These are phyloP conservation scores for Leishmania aethiopica DNA, from an alignment of 208 protist species.

Conservation along the genomic window DNA sequence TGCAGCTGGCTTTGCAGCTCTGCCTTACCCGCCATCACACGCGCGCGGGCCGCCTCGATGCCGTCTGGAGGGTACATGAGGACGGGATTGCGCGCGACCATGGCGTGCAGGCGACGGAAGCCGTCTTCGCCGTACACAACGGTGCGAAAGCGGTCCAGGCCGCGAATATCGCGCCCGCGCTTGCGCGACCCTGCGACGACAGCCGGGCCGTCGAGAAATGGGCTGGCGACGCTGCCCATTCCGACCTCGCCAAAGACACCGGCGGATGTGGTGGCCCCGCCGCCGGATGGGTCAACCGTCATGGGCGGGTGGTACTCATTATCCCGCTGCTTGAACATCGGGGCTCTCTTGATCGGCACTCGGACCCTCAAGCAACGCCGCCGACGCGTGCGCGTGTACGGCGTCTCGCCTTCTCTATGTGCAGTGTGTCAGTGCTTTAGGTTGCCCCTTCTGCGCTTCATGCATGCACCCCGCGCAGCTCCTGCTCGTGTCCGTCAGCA, in stretches of 20 bases:
- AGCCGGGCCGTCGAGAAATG: background rate
- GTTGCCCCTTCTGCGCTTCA: background rate
- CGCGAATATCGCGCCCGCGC: slow-evolving; percentile 70
- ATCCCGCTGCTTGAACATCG: slow-evolving; percentile 74
- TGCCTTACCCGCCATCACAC: slow-evolving; percentile 14
- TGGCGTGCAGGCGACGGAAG: slow-evolving; percentile 74
- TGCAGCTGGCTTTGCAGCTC: slow-evolving; percentile 12
- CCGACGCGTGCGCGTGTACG: background rate
- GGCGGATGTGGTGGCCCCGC: slow-evolving; percentile 2
- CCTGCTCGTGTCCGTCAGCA: background rate
- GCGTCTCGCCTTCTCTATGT: background rate
- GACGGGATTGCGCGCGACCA: slow-evolving; percentile 65
- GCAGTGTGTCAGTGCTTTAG: background rate
- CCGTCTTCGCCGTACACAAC: slow-evolving; percentile 79
- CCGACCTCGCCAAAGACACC: background rate
- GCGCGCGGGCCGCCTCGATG: slow-evolving; percentile 51
- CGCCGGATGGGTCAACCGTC: slow-evolving; percentile 45
- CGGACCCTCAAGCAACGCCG: no score
- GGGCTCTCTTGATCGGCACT: background rate
- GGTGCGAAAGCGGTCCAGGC: slow-evolving; percentile 65
- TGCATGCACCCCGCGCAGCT: background rate
- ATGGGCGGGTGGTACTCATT: slow-evolving; percentile 37
- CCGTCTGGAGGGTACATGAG: slow-evolving; percentile 88
- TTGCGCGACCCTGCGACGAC: slow-evolving; percentile 57
- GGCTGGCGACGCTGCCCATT: background rate